These are phyloP conservation scores for Colletotrichum nymphaeae DNA, from an alignment of 2,329 filamentous ascomycete genomes.

Conservation along the genomic window DNA sequence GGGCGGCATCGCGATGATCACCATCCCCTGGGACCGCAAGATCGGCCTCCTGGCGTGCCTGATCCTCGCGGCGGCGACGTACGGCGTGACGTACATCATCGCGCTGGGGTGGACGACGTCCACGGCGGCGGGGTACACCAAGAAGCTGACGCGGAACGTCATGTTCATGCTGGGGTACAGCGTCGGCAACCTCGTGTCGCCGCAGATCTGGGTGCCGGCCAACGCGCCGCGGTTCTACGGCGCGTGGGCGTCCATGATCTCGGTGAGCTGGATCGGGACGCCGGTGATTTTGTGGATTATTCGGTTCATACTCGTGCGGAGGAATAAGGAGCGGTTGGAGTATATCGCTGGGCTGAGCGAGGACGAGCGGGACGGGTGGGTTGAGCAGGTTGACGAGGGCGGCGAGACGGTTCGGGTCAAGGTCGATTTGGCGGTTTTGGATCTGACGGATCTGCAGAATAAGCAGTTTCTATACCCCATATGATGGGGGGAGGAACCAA, in stretches of 20 bases:
- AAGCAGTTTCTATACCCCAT: slow-evolving; percentile 49
- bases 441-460: slow-evolving; percentile 53
- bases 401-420: slow-evolving; percentile 43
- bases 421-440: slow-evolving; percentile 49
- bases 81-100: slow-evolving; percentile 50
- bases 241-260: slow-evolving; percentile 46
- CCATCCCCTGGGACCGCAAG: slow-evolving; percentile 43
- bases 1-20: slow-evolving; percentile 46
- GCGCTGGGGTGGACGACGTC: slow-evolving; percentile 51
- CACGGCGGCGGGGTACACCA: slow-evolving; percentile 51
- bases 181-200: slow-evolving; percentile 49
- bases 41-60: slow-evolving; percentile 45
- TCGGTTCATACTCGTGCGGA: slow-evolving; percentile 43
- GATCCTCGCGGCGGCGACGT: slow-evolving; percentile 43
- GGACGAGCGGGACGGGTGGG: slow-evolving; percentile 37
- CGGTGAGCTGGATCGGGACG: slow-evolving; percentile 48
- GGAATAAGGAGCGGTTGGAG: slow-evolving; percentile 44
- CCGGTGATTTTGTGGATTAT: slow-evolving; percentile 48
- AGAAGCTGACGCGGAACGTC: slow-evolving; percentile 54
- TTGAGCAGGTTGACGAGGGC: slow-evolving; percentile 45
- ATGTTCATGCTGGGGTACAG: slow-evolving; percentile 52
- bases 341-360: slow-evolving; percentile 43
- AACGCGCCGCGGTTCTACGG: slow-evolving; percentile 46
- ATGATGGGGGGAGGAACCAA: not conserved
- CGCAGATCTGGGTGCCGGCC: slow-evolving; percentile 47